A percentile compares a stretch with the other conserved stretches of the same genome.
phyloP scores from a whole-genome alignment of 768 basidiomycete species.

The Infundibulicybe gibba region DNA sequence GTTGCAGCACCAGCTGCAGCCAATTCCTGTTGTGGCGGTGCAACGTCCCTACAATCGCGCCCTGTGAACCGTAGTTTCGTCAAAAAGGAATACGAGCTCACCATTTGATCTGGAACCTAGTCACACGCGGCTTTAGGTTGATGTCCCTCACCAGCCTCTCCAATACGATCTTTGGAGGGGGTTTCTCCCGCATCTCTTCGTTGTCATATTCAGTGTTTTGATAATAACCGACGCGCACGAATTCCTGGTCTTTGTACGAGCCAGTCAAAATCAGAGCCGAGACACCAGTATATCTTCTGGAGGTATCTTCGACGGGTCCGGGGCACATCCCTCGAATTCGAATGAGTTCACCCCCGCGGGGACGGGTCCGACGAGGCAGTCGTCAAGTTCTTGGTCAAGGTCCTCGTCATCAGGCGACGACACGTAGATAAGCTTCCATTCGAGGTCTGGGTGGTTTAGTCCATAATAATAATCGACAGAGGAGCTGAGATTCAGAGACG shows the following conservation, averaged over 20 bases:
- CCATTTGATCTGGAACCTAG: conserved; percentile 90
- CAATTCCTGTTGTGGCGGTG: conserved; percentile 41
- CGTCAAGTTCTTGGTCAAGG: conserved; percentile 96
- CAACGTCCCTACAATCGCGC: conserved; percentile 52
- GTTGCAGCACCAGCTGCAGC: conserved; percentile 58
- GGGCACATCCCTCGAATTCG: conserved; percentile 88
- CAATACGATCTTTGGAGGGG: conserved; percentile 66
- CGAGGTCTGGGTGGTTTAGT: conserved; percentile 62
- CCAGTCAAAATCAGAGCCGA: conserved; percentile 97
- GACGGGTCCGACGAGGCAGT: conserved; percentile 96
- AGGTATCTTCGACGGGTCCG: conserved; percentile 82
- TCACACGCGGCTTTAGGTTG: conserved; percentile 89
- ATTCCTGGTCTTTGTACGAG: conserved; percentile 95
- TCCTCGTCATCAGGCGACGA: conserved; percentile 89
- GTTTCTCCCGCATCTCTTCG: conserved; percentile 81
- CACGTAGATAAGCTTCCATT: conserved; percentile 98
- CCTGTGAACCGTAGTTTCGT: background rate
- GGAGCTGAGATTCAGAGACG: conserved; percentile 8
- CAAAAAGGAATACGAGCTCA: conserved; percentile 26
- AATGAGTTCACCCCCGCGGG: conserved; percentile 97
- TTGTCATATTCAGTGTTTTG: conserved; percentile 99
- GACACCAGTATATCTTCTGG: conserved; percentile 86
- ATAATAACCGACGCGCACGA: conserved; percentile 99
- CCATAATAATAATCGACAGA: no score
- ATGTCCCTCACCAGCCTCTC: conserved; percentile 84